Evolutionary conservation across 129 eudicot species (phyloP), one percentile per base, ranked within the genome.

Genomic region (Flaveria trinervia): DNA sequence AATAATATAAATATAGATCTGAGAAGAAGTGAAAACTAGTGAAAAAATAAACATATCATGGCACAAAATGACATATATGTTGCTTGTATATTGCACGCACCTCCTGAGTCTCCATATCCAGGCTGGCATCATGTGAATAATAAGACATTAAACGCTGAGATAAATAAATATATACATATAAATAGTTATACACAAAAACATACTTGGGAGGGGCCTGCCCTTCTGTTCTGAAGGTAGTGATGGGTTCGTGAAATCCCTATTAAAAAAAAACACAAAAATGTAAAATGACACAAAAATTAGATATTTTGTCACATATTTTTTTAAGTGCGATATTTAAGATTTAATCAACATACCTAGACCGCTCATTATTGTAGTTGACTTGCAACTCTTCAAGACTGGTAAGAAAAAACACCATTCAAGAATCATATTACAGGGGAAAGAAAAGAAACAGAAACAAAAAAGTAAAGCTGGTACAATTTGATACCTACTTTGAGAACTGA

Each of bases 361-460:
- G 90, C 39, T 94, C 99, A 76, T 91, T 94, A 56, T 94, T 94
- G 85, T 91, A 91, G 83, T 91, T 91, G 82, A 94, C 99, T 88
- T 94, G 99, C 85, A 94, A 75, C 79, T 94, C 99, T 45, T 94
- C 99, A 75, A 94, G 99, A 82, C 99, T 94, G 92, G 39, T 5
- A 36, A 36, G 36, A 36, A 36, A 36, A 36, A 36, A 45, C 55
- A 33, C 23, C 73, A 80, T 25, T 22, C 14, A 79, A 8, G 41
- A 54, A 54, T 45, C 52, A 73, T 9, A 23, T 12, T 23, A 71
- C 18, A 9, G 17, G 1, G 15, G 49, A 55, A 30, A 73, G 23
- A 30, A 74, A 7, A 17, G 33, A 14, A 26, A 49, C 46, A 22
- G 23, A 51, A 33, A 13, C 22, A 25, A 72, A 5, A 48, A 45